Evolutionary conservation across 2,329 filamentous ascomycete genomes (phyloP).

Genomic region (Pseudophaeomoniella oleicola): DNA sequence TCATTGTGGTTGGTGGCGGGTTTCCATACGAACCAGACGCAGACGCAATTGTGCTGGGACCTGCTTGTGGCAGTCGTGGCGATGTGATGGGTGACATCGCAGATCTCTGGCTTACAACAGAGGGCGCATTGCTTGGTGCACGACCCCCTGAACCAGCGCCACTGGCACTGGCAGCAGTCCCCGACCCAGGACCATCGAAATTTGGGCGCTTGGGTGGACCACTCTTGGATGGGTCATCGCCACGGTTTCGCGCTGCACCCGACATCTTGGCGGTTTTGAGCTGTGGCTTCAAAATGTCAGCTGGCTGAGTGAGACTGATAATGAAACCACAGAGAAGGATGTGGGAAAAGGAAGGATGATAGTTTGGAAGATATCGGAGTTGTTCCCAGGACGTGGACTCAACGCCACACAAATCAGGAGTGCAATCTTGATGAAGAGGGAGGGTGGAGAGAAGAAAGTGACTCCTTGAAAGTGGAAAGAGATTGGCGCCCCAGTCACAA

Average conservation of each 20-base stretch:
- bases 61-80: too few species aligned
- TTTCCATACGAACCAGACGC: not conserved
- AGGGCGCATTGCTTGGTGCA: too few species aligned
- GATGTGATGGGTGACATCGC: too few species aligned
- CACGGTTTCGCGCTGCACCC: conserved; percentile 8
- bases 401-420: too few species aligned
- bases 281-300: conserved; percentile 3
- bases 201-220: conserved; percentile 19
- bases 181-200: conserved; percentile 13
- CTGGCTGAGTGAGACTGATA: not conserved
- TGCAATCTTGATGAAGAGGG: too few species aligned
- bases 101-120: too few species aligned
- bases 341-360: not conserved
- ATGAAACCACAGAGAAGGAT: conserved; percentile 1
- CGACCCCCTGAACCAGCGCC: conserved; percentile 6
- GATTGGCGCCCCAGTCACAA: too few species aligned
- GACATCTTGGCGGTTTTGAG: conserved; percentile 8
- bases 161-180: conserved; percentile 8
- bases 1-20: not conserved
- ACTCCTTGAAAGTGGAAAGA: too few species aligned
- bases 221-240: conserved; percentile 18
- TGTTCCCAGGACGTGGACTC: too few species aligned
- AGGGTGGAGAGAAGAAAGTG: too few species aligned
- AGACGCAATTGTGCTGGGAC: too few species aligned
- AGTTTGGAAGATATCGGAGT: too few species aligned